These are phyloP conservation scores for Xylariaceae sp. DNA, from an alignment of 2,329 filamentous ascomycete species.

Conservation along the genomic window DNA sequence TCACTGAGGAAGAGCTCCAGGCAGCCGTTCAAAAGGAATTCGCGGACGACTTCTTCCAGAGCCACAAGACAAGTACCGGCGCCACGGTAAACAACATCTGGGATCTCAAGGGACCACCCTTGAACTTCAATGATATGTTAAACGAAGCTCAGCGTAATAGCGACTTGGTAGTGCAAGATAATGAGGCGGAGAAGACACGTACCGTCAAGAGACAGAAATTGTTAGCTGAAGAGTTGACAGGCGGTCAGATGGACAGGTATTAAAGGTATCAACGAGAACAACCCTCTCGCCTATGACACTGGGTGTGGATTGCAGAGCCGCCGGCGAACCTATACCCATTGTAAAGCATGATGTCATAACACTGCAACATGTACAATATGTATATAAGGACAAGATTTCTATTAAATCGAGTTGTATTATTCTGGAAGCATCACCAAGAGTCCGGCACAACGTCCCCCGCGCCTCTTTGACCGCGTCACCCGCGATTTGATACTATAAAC, in stretches of 20 bases:
- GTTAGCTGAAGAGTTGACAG: constrained; percentile 55
- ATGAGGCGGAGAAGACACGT: constrained; percentile 38
- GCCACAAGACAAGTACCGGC: constrained; percentile 21
- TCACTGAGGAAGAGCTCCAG: constrained; percentile 71
- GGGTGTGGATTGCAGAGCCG: not conserved
- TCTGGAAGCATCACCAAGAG: too few relatives aligned
- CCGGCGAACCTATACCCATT: constrained; percentile 1
- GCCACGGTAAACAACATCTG: constrained; percentile 44
- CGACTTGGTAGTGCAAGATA: constrained; percentile 23
- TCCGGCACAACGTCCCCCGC: constrained; percentile 13
- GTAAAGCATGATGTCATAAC: constrained; percentile 11
- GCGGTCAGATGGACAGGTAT: constrained; percentile 47
- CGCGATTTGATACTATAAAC: too few relatives aligned
- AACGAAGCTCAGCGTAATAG: constrained; percentile 30
- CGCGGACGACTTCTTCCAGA: constrained; percentile 54
- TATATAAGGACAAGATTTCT: constrained; percentile 18
- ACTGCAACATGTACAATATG: constrained; percentile 23
- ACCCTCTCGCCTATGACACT: not conserved
- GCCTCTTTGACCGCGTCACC: too few relatives aligned
- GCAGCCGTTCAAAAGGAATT: constrained; percentile 72
- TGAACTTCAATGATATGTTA: constrained; percentile 42
- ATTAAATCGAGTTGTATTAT: constrained; percentile 15
- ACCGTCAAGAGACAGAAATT: constrained; percentile 49
- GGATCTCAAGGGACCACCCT: constrained; percentile 44
- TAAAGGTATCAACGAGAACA: not conserved